Base-by-base conservation (phyloP, 768 basidiomycete species). In the Rhodocollybia butyracea region DNA sequence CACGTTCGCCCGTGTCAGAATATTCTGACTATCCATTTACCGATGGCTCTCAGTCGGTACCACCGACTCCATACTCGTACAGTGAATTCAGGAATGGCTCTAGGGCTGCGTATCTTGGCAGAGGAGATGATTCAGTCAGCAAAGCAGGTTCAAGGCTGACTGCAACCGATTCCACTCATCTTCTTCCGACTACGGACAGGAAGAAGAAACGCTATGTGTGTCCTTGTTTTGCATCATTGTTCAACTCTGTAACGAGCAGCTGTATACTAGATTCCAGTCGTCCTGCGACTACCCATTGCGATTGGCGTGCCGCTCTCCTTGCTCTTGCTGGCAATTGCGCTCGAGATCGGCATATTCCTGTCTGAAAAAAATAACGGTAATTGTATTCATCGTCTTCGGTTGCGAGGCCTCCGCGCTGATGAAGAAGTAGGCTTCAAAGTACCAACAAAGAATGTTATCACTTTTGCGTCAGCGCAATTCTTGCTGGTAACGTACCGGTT, bases 341-440 rank as follows among this genome's bases (percentile, higher is more conserved):
- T 85, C 13, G 81, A 83, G 60, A 59, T 76, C n/a, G 78, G 68
- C 2, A 70, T 76, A 12, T 62, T 59, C 13, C 22, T 82, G 7
- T 84, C 83, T 0, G 60, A 63, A 26, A 67, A 65, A 27, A 68
- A 70, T 46, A 66, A 75, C 46, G 82, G 82, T 80, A 59, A 30
- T 54, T 47, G 32, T 26, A 36, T 31, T 3, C 30, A 36, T 36
- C 15, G 7, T 22, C 31, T 45, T 36, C 11, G 52, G 48, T 40
- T 52, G 30, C 51, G 39, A n/a, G 46, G 43, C 19, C 21, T 48
- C 26, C 3, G 15, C 15, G 30, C 43, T 45, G 10, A 45, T 21
- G 10, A 15, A 45, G 27, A 1, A 29, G 41, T 58, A 86, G 85
- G 86, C 19, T 88, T 82, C 59, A 31, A 56, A 30, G 82, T 85